Base-by-base conservation (phyloP, 2,329 filamentous ascomycete genomes). In the Spiromastix sp. region DNA sequence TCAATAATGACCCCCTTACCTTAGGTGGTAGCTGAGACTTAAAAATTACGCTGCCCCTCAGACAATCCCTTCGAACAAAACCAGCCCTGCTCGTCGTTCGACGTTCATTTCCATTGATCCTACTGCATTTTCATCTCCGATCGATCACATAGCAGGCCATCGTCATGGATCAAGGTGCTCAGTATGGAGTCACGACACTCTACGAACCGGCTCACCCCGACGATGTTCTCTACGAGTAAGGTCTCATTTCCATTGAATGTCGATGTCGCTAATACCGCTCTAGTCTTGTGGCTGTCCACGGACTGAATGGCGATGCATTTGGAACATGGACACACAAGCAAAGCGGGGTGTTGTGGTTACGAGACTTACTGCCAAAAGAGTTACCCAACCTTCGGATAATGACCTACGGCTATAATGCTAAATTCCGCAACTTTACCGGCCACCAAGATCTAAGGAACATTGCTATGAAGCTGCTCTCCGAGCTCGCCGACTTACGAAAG, bases 221-320 rank as follows among this genome's bases (percentile, higher is more conserved):
- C 12, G 22, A 25, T 12, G 12, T 25, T 12, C 22, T 25, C 3
- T 25, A 25, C 12, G 22, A 25, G 22, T 25, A 25, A 25, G 22
- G 3, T n/a, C 3, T 25, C 22, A 10, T 25, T 10, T 25, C 22
- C 22, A 5, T 25, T 10, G 5, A 25, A 3, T 3, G 22, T 12
- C 5, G 12, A 12, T 10, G 22, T 12, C 3, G 22, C 22, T 25
- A 5, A 25, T 25, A 25, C 12, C 5, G 12, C 5, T 5, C 27
- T 32, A 61, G 57, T 40, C 49, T 62, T 35, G 55, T 61, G 34
- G 52, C 52, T 21, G 45, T 63, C 13, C 57, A 61, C 43, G 56
- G 54, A 13, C 44, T 61, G 16, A 41, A 46, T 27, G 57, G 54
- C 36, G 48, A 50, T 34, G 44, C 36, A 3, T 21, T 48, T 17